These are phyloP conservation scores for Fraxinus pennsylvanica DNA, from an alignment of 257 asterid genomes.

Conservation along the genomic window DNA sequence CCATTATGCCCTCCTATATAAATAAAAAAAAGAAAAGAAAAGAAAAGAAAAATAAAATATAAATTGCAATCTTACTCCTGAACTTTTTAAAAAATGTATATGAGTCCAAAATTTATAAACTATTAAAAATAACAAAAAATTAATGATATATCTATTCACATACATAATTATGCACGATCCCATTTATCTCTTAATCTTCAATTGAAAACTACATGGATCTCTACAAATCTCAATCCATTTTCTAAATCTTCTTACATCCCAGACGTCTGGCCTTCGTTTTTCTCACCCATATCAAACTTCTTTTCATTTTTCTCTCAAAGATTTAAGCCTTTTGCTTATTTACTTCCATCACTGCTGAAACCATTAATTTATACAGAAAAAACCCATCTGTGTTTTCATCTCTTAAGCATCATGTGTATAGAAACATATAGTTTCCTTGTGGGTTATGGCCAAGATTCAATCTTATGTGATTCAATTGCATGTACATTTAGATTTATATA, in stretches of 20 bases:
- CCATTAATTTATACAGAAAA: conserved; percentile 32
- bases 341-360: conserved; percentile 32
- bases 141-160: no score
- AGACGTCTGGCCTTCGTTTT: conserved; percentile 7
- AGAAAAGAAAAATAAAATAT: no score
- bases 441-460: conserved; percentile 33
- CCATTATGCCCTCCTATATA: no score
- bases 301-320: conserved; percentile 28
- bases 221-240: conserved; percentile 41
- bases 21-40: no score
- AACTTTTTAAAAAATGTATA: no score
- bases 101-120: no score
- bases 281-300: conserved; percentile 37
- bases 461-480: conserved; percentile 21
- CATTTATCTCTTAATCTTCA: conserved; percentile 2
- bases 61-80: no score
- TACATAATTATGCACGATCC: no score
- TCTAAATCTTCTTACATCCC: conserved; percentile 25
- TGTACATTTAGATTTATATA: conserved; percentile 17
- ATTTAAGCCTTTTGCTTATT: conserved; percentile 29
- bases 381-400: conserved; percentile 26
- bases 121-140: no score
- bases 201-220: conserved; percentile 25
- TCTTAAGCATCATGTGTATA: background rate
- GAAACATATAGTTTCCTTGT: conserved; percentile 14